Percentiles rank a stretch among this genome's conserved stretches.
Conservation (phyloP, 2,329 filamentous ascomycete genomes). For the Microcyclospora pomicola region DNA sequence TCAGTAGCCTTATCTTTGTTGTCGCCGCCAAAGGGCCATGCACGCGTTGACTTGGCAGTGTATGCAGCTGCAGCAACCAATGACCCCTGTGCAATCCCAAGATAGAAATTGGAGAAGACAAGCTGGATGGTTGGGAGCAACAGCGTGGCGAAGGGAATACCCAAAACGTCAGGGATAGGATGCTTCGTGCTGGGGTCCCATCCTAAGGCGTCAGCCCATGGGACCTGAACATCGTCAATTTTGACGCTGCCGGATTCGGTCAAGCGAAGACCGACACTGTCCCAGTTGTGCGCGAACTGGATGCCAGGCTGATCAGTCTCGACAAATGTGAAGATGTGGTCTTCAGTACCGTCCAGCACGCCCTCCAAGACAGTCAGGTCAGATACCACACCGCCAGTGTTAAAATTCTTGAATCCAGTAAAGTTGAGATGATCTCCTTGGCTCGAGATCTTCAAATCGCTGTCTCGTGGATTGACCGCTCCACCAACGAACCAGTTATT, state of each 20-base stretch:
- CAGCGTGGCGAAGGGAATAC: slow-evolving; percentile 42
- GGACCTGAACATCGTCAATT: slow-evolving; percentile 42
- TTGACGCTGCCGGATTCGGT: slow-evolving; percentile 51
- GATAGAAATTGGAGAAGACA: slow-evolving; percentile 53
- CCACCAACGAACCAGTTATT: slow-evolving; percentile 56
- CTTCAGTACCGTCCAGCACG: slow-evolving; percentile 41
- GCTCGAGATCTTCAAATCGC: slow-evolving; percentile 42
- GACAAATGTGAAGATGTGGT: slow-evolving; percentile 51
- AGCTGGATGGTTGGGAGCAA: slow-evolving; percentile 51
- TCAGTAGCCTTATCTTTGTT: slow-evolving; percentile 46
- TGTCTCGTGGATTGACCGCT: slow-evolving; percentile 51
- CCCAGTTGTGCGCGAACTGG: slow-evolving; percentile 46
- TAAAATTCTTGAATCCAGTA: slow-evolving; percentile 52
- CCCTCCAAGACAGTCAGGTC: slow-evolving; percentile 54
- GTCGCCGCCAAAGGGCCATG: slow-evolving; percentile 52
- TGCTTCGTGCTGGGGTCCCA: slow-evolving; percentile 41
- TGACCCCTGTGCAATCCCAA: slow-evolving; percentile 48
- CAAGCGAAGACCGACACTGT: slow-evolving; percentile 49
- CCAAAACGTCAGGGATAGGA: slow-evolving; percentile 37
- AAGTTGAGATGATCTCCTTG: slow-evolving; percentile 44
- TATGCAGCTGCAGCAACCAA: slow-evolving; percentile 43
- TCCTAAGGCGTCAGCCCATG: slow-evolving; percentile 49
- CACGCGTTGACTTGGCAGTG: slow-evolving; percentile 41
- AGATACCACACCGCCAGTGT: slow-evolving; percentile 52
- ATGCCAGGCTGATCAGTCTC: slow-evolving; percentile 45